Percentiles rank a stretch among this genome's conserved stretches.
Conservation (phyloP, 768 basidiomycete species). For the Dentipellis fragilis region DNA sequence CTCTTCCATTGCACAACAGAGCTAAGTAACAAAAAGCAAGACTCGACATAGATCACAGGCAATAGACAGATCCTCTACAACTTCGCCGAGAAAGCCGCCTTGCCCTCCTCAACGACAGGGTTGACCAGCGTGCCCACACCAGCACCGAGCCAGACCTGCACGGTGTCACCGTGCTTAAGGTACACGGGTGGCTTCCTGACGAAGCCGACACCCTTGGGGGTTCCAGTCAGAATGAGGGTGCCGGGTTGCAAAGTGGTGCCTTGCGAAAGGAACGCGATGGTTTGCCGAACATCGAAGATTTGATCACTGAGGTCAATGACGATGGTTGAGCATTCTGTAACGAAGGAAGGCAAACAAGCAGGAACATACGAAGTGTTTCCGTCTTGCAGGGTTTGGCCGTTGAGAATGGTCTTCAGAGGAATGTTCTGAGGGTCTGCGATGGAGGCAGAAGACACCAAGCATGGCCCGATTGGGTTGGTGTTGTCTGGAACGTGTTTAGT, state of each 20-base stretch:
- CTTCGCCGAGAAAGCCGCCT: slow-evolving; percentile 23
- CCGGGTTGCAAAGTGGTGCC: slow-evolving; percentile 78
- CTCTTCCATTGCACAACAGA: no score
- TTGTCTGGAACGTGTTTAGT: slow-evolving; percentile 31
- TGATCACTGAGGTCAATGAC: slow-evolving; percentile 44
- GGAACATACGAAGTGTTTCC: slow-evolving; percentile 63
- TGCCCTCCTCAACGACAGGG: slow-evolving; percentile 61
- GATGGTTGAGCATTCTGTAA: not conserved
- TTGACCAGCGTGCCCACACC: slow-evolving; percentile 79
- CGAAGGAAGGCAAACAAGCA: not conserved
- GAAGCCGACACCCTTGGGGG: slow-evolving; percentile 77
- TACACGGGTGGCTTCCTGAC: slow-evolving; percentile 60
- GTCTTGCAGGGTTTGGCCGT: slow-evolving; percentile 61
- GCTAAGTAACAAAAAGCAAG: no score
- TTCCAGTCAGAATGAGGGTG: slow-evolving; percentile 74
- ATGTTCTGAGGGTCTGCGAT: slow-evolving; percentile 62
- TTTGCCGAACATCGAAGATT: slow-evolving; percentile 71
- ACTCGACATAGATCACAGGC: not conserved
- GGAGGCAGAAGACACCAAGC: slow-evolving; percentile 54
- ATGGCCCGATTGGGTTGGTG: slow-evolving; percentile 72
- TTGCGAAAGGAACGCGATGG: slow-evolving; percentile 73
- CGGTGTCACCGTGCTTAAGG: slow-evolving; percentile 65
- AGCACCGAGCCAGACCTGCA: slow-evolving; percentile 55
- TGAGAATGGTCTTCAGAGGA: slow-evolving; percentile 52
- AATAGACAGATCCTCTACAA: slow-evolving; percentile 19